Evolutionary conservation across 371 early-diverging fungal genomes (phyloP).

Genomic region (Dichotomocladium elegans): DNA sequence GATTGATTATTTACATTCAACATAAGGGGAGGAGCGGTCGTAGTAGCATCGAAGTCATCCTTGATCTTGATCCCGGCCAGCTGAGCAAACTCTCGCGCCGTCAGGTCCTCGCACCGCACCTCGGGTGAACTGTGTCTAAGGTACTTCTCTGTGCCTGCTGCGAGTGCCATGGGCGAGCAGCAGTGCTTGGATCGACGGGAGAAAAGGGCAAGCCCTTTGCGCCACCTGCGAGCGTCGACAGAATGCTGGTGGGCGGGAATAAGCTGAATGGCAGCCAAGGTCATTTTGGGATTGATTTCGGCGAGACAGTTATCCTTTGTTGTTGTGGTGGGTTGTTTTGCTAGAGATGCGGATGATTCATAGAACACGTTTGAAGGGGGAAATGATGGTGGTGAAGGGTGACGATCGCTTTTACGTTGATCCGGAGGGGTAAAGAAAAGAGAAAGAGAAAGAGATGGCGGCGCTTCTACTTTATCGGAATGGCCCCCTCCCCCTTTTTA

Average conservation of each 20-base stretch:
- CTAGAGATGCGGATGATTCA: no score
- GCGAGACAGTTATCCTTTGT: no score
- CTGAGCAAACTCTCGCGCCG: conserved; percentile 27
- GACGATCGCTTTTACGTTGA: no score
- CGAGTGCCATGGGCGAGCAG: conserved; percentile 10
- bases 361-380: no score
- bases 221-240: conserved; percentile 6
- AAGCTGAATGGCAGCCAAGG: conserved; percentile 14
- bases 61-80: conserved; percentile 23
- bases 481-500: no score
- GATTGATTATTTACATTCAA: conserved; percentile 1
- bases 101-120: conserved; percentile 23
- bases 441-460: no score
- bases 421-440: no score
- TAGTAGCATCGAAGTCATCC: conserved; percentile 1
- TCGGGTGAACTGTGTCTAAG: conserved; percentile 10
- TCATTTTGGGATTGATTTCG: no score
- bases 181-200: not conserved
- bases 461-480: no score
- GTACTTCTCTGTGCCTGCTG: conserved; percentile 23
- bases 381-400: no score
- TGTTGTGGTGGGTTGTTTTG: no score
- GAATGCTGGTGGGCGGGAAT: conserved; percentile 12
- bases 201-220: conserved; percentile 11
- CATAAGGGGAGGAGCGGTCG: not conserved